Conservation (phyloP, 2,329 filamentous ascomycete species). For the Arthrinium phaeospermum region DNA sequence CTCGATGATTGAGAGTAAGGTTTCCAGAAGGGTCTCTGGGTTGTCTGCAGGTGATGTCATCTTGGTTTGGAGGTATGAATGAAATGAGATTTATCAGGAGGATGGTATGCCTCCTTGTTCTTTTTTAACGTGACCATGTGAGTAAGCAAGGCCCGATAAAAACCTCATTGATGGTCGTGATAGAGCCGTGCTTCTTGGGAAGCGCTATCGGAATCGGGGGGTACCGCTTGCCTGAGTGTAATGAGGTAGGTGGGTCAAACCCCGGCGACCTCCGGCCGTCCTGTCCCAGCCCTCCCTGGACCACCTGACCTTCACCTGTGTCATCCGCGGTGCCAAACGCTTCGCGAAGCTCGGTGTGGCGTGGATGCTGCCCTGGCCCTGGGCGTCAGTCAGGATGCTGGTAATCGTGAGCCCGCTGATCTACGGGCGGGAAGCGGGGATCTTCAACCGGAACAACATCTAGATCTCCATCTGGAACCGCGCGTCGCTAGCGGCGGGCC, state of each 20-base stretch:
- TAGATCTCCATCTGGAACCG: slow-evolving; percentile 48
- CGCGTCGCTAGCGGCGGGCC: slow-evolving; percentile 33
- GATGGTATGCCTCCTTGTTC: neutral
- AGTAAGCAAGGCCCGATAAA: neutral
- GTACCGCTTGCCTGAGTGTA: neutral
- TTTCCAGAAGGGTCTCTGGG: slow-evolving; percentile 42
- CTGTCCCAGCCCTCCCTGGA: neutral
- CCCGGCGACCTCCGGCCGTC: neutral
- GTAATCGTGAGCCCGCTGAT: slow-evolving; percentile 49
- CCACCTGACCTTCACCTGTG: slow-evolving; percentile 29
- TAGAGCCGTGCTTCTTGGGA: neutral
- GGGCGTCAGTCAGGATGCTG: slow-evolving; percentile 51
- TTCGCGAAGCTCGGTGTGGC: slow-evolving; percentile 48
- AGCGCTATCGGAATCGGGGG: slow-evolving; percentile 3
- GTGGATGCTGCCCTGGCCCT: slow-evolving; percentile 44
- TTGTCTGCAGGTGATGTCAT: slow-evolving; percentile 30
- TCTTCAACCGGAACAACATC: slow-evolving; percentile 46
- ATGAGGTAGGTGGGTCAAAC: neutral
- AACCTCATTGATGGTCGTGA: neutral
- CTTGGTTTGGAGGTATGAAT: neutral
- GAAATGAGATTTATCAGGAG: neutral
- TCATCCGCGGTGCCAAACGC: slow-evolving; percentile 31
- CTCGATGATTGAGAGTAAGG: slow-evolving; percentile 51
- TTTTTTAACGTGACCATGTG: too few relatives aligned
- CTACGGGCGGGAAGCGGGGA: slow-evolving; percentile 50